Evolutionary conservation across 495 filamentous ascomycete genomes (phyloP).

Genomic region (Aspergillus cristatus): DNA sequence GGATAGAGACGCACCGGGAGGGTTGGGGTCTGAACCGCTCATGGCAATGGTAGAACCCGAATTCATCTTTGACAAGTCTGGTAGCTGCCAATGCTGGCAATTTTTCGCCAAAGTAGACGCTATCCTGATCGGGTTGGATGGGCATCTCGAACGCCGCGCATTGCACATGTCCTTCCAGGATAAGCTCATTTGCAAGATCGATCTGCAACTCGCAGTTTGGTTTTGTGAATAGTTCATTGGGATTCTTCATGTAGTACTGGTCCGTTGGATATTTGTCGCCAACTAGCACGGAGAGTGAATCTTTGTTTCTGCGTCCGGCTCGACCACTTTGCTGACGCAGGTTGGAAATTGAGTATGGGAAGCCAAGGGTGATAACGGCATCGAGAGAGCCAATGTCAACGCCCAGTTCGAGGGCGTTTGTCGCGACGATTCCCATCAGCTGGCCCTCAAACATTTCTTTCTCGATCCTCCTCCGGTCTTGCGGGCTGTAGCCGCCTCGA

Average conservation of each 20-base stretch:
- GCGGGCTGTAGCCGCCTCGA: conserved; percentile 88
- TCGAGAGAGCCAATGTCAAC: conserved; percentile 95
- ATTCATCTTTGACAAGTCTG: conserved; percentile 59
- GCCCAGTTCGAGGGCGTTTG: conserved; percentile 84
- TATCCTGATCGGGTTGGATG: conserved; percentile 67
- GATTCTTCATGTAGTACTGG: conserved; percentile 95
- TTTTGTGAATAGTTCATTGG: conserved; percentile 90
- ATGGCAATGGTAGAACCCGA: conserved; percentile 84
- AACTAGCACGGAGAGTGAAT: conserved; percentile 83
- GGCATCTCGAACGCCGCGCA: conserved; percentile 96
- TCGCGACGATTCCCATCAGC: conserved; percentile 87
- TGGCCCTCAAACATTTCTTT: conserved; percentile 96
- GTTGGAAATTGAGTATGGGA: conserved; percentile 92
- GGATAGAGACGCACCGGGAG: conserved; percentile 74
- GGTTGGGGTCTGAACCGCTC: conserved; percentile 81
- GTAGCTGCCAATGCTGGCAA: conserved; percentile 64
- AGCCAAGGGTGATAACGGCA: conserved; percentile 87
- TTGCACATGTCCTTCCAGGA: conserved; percentile 89
- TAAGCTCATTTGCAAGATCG: conserved; percentile 82
- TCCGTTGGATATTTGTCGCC: conserved; percentile 91
- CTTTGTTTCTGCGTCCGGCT: conserved; percentile 86
- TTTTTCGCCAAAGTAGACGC: conserved; percentile 68
- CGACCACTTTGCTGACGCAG: conserved; percentile 90
- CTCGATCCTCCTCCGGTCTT: conserved; percentile 86
- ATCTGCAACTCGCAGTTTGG: conserved; percentile 84